Evolutionary conservation across 2,329 filamentous ascomycete species (phyloP).

Genomic region (Capronia coronata): DNA sequence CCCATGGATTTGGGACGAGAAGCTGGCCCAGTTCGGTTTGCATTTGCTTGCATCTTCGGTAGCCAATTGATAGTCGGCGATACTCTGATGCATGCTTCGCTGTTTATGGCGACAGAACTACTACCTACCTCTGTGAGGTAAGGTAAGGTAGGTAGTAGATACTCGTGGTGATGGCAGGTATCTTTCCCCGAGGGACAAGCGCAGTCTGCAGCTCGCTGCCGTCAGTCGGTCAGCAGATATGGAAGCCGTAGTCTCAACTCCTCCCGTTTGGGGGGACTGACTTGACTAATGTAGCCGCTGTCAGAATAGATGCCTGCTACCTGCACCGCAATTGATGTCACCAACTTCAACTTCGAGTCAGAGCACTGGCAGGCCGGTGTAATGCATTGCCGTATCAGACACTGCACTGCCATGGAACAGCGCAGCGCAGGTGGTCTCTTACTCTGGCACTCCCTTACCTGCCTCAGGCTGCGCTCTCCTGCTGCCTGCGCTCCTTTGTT

Average conservation of each 20-base stretch:
- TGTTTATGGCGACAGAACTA: not conserved
- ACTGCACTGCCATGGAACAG: no score
- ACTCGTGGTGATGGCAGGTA: not conserved
- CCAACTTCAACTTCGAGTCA: no score
- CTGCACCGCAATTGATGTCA: no score
- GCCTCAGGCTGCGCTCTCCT: no score
- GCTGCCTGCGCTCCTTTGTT: no score
- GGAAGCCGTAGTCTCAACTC: not conserved
- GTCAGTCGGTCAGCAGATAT: not conserved
- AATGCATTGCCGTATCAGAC: no score
- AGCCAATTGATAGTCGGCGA: constrained; percentile 18
- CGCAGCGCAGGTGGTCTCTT: no score
- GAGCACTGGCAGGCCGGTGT: no score
- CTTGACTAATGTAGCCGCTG: constrained; percentile 23
- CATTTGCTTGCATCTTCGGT: constrained; percentile 4
- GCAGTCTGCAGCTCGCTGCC: no score
- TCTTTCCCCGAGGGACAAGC: not conserved
- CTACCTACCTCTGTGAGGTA: no score
- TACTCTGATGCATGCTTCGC: constrained; percentile 4
- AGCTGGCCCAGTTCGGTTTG: constrained; percentile 10
- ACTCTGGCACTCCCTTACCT: no score
- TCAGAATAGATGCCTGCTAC: constrained; percentile 4
- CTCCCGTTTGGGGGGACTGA: not conserved
- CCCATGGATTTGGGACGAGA: constrained; percentile 4
- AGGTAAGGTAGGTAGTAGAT: no score